A percentile compares a stretch with the other conserved stretches of the same genome.
These are phyloP conservation scores for Prunus salicina DNA, from an alignment of 306 rosid species.

Conservation along the genomic window DNA sequence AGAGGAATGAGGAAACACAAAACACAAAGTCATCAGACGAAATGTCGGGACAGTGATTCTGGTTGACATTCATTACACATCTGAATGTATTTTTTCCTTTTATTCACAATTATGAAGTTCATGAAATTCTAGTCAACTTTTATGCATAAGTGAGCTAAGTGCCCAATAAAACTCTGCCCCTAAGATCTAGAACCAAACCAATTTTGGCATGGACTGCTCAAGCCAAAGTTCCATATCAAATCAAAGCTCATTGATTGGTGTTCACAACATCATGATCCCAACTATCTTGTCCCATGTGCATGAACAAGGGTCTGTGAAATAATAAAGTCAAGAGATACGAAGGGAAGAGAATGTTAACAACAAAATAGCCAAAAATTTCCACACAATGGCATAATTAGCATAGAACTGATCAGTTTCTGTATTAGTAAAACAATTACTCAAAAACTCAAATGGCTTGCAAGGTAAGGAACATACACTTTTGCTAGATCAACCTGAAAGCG, in stretches of 20 bases:
- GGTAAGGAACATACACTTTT: conserved; percentile 70
- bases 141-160: neutral
- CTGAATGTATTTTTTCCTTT: neutral
- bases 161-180: neutral
- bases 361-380: neutral
- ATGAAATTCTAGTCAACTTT: neutral
- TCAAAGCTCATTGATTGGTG: conserved; percentile 6
- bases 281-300: conserved; percentile 4
- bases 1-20: neutral
- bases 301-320: neutral
- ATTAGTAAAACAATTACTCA: conserved; percentile 5
- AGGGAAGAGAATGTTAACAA: neutral
- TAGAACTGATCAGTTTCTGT: neutral
- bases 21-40: neutral
- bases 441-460: conserved; percentile 16
- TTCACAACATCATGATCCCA: neutral
- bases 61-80: neutral
- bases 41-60: neutral
- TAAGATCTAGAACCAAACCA: neutral
- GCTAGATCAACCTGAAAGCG: conserved; percentile 89
- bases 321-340: neutral
- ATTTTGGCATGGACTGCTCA: neutral
- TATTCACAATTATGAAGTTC: neutral
- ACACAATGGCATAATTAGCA: neutral
- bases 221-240: neutral